phyloP scores from a whole-genome alignment of 805 yeast species.

The Pichia thaimueangensis region DNA sequence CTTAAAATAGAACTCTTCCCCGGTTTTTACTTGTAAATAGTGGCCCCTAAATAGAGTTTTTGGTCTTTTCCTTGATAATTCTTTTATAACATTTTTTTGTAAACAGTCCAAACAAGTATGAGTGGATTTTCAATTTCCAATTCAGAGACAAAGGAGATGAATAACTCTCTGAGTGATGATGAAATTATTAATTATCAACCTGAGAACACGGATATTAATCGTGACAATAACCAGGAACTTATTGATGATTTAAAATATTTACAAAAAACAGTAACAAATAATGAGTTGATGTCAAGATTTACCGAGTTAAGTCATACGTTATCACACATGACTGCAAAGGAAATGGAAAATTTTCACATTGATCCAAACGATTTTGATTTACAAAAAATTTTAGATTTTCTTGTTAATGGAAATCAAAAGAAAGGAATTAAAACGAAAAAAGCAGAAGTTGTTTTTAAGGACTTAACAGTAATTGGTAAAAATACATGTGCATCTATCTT shows the following conservation, averaged over 20 bases:
- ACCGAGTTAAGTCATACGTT: conserved; percentile 10
- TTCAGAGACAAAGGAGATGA: background rate
- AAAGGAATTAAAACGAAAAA: conserved; percentile 36
- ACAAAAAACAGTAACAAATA: background rate
- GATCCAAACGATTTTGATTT: conserved; percentile 34
- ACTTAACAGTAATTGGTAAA: conserved; percentile 39
- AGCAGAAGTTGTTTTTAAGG: conserved; percentile 38
- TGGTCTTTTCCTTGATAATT: too few relatives aligned
- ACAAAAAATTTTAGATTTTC: conserved; percentile 29
- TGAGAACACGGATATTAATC: background rate
- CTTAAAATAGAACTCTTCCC: too few relatives aligned
- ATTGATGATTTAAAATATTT: background rate
- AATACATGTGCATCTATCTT: conserved; percentile 41
- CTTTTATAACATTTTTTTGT: too few relatives aligned
- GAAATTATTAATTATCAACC: background rate
- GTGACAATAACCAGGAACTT: background rate
- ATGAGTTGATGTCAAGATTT: conserved; percentile 1
- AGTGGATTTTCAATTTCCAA: too few relatives aligned
- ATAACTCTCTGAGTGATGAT: background rate
- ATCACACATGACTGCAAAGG: conserved; percentile 12
- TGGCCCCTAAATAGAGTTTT: too few relatives aligned
- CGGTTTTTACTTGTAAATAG: too few relatives aligned
- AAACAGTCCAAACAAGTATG: too few relatives aligned
- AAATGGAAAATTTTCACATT: conserved; percentile 14
- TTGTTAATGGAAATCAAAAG: conserved; percentile 37